Evolutionary conservation across 805 yeast genomes (phyloP).

Genomic region (Wickerhamiella australiensis): DNA sequence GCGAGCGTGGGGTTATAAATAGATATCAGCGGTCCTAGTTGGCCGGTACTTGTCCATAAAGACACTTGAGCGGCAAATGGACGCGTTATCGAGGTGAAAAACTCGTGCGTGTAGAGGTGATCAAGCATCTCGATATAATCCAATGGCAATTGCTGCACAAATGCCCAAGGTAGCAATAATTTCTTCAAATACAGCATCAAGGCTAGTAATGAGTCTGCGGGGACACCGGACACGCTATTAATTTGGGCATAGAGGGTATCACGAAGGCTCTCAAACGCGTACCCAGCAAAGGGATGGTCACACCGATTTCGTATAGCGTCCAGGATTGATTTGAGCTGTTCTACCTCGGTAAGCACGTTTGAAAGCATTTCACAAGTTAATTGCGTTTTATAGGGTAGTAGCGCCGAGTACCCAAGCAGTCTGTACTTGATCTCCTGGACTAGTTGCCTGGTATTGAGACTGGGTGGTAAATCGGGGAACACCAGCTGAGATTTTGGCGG

Average conservation of each 20-base stretch:
- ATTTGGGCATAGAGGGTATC: neutral
- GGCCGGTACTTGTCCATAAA: neutral
- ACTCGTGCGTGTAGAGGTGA: neutral
- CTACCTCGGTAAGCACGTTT: neutral
- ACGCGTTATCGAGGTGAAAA: neutral
- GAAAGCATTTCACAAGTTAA: neutral
- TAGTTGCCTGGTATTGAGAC: neutral
- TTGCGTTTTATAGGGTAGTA: neutral
- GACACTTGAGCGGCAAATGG: neutral
- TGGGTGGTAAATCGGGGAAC: neutral
- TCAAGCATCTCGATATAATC: constrained; percentile 3
- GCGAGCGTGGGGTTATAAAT: neutral
- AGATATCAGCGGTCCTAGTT: constrained; percentile 5
- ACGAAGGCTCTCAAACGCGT: neutral
- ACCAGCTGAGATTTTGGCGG: neutral
- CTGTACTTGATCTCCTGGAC: constrained; percentile 15
- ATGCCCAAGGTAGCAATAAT: neutral
- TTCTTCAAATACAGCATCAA: neutral
- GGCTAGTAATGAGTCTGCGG: neutral
- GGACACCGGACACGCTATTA: neutral
- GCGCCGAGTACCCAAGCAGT: constrained; percentile 15
- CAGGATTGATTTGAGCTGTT: neutral
- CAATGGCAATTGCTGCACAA: neutral
- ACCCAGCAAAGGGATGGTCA: neutral
- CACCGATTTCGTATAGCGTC: neutral